These are phyloP conservation scores for Rhodamnia rubescens DNA, from an alignment of 345 rosid genomes.

Conservation along the genomic window DNA sequence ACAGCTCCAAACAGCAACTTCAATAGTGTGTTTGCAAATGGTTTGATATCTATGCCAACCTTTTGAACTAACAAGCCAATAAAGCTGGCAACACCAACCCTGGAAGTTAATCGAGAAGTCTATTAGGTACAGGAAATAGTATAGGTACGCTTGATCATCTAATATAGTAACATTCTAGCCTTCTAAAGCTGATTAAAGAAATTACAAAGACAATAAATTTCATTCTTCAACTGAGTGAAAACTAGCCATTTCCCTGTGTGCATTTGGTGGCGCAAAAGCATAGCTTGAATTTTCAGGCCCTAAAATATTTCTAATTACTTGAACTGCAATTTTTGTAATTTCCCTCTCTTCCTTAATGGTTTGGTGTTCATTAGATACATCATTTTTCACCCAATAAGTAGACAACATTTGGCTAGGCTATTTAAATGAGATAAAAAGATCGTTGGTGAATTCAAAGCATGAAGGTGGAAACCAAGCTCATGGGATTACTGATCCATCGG, in stretches of 20 bases:
- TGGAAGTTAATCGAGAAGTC: constrained; percentile 8
- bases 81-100: constrained; percentile 95
- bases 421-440: background rate
- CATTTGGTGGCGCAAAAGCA: background rate
- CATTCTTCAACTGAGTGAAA: background rate
- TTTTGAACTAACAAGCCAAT: constrained; percentile 73
- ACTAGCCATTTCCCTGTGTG: background rate
- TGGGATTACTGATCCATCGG: background rate
- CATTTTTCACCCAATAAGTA: background rate
- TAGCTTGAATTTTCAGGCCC: background rate
- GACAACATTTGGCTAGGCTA: background rate
- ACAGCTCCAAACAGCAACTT: constrained; percentile 74
- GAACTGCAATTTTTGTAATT: background rate
- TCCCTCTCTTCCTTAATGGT: background rate
- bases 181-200: background rate
- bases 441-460: background rate
- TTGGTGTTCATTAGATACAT: background rate
- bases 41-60: constrained; percentile 67
- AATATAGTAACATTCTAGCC: background rate
- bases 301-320: background rate
- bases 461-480: background rate
- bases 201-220: background rate
- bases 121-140: background rate
- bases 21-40: constrained; percentile 53
- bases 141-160: background rate